Evolutionary conservation across 441 rosid genomes (phyloP).

Genomic region (Capsella rubella): DNA sequence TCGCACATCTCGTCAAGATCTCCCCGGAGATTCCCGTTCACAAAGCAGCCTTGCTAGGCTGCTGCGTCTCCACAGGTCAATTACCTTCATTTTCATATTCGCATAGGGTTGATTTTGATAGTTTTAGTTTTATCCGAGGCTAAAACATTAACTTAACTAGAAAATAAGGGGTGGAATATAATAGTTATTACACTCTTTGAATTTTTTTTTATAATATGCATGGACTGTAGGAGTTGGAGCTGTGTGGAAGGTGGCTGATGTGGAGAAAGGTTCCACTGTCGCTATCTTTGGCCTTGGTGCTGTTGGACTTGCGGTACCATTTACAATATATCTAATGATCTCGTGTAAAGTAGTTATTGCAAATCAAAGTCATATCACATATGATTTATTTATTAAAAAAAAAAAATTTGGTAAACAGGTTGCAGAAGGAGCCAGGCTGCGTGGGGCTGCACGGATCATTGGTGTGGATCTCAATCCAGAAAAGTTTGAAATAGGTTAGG

Average conservation of each 20-base stretch:
- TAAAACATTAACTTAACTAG: background rate
- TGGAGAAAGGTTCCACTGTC: constrained; percentile 59
- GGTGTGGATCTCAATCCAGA: constrained; percentile 41
- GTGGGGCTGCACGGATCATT: constrained; percentile 35
- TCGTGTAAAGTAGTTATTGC: background rate
- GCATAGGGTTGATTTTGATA: background rate
- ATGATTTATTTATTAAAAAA: background rate
- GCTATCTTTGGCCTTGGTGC: constrained; percentile 72
- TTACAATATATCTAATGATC: background rate
- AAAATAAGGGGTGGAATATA: background rate
- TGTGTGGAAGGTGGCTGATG: constrained; percentile 61
- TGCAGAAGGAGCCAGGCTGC: constrained; percentile 38
- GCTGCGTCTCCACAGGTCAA: constrained; percentile 67
- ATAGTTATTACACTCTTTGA: background rate
- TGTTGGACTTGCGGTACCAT: constrained; percentile 67
- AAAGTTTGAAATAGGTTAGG: constrained; percentile 37
- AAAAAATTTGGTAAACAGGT: constrained; percentile 27
- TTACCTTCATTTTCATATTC: background rate
- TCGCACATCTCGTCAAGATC: constrained; percentile 62
- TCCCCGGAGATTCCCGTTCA: constrained; percentile 50
- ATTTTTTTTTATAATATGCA: background rate
- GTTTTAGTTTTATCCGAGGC: background rate
- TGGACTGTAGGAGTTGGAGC: constrained; percentile 57
- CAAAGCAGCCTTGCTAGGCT: constrained; percentile 67
- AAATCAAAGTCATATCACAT: background rate